phyloP scores from a whole-genome alignment of 176 grass and related monocot species.

The Microstegium vimineum region DNA sequence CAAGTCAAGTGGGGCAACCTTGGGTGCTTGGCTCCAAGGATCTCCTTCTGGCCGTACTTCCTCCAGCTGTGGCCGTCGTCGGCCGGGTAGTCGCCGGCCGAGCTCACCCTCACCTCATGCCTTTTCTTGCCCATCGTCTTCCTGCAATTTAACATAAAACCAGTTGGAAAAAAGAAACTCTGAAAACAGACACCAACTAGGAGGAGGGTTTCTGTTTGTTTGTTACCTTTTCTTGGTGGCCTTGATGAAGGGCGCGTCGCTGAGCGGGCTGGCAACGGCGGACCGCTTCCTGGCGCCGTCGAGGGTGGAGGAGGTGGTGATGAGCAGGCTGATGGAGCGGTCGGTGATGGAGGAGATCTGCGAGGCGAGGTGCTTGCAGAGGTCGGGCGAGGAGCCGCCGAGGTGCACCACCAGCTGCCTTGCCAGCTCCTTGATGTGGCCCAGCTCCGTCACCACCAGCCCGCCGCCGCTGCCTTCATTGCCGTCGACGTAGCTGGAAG shows the following conservation, averaged over 20 bases:
- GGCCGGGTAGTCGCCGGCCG: slow-evolving; percentile 15
- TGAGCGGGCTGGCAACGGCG: slow-evolving; percentile 8
- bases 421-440: slow-evolving; percentile 43
- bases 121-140: slow-evolving; percentile 38
- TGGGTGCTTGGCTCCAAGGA: slow-evolving; percentile 44
- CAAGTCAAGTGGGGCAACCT: background rate
- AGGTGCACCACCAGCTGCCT: slow-evolving; percentile 51
- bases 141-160: background rate
- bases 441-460: slow-evolving; percentile 45
- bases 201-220: background rate
- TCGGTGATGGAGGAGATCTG: slow-evolving; percentile 45
- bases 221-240: slow-evolving; percentile 22
- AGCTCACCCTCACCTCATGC: slow-evolving; percentile 42
- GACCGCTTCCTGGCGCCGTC: slow-evolving; percentile 5
- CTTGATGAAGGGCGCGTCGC: slow-evolving; percentile 43
- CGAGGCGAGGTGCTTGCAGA: slow-evolving; percentile 47
- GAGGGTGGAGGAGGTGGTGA: background rate
- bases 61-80: slow-evolving; percentile 85
- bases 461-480: slow-evolving; percentile 24
- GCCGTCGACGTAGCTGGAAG: background rate
- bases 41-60: slow-evolving; percentile 87
- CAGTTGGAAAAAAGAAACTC: background rate
- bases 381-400: background rate
- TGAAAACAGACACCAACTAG: background rate
- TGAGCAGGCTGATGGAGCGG: slow-evolving; percentile 50